Conservation (phyloP, 768 basidiomycete species). For the Mycena galopus region DNA sequence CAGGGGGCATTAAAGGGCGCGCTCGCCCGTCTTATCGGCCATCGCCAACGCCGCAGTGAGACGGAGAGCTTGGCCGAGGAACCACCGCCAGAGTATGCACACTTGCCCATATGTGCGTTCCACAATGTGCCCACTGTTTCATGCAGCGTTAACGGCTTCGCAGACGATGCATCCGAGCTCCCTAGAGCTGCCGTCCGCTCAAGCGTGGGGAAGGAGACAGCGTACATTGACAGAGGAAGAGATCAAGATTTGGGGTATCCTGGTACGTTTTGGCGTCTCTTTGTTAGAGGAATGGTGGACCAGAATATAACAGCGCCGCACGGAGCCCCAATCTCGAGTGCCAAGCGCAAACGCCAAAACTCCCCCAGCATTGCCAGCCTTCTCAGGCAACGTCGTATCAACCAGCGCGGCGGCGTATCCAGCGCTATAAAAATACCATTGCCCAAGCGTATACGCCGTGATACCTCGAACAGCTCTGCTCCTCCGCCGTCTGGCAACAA, state of each 20-base stretch:
- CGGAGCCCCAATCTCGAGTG: no score
- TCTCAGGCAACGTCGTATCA: not conserved
- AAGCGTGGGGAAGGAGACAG: not conserved
- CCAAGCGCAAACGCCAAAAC: no score
- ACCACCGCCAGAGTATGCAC: slow-evolving; percentile 11
- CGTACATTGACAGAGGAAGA: not conserved
- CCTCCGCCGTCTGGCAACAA: not conserved
- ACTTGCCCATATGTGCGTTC: slow-evolving; percentile 16
- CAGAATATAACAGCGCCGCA: no score
- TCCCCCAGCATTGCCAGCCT: not conserved
- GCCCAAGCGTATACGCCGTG: slow-evolving; percentile 2
- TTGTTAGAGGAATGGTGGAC: no score
- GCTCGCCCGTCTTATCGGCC: not conserved
- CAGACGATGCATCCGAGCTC: slow-evolving; percentile 10
- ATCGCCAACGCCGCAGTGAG: not conserved
- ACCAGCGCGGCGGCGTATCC: no score
- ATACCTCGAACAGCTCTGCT: not conserved
- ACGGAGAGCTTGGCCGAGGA: not conserved
- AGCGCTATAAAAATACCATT: not conserved
- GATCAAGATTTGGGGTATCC: no score
- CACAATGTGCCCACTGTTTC: no score
- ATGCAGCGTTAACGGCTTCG: no score
- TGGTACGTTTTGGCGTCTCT: no score
- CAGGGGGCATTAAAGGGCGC: slow-evolving; percentile 2
- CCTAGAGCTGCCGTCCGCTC: not conserved